Percentiles rank a stretch among this genome's conserved stretches.
phyloP scores from a whole-genome alignment of 2,329 filamentous ascomycete species.

The Graphium sp. region DNA sequence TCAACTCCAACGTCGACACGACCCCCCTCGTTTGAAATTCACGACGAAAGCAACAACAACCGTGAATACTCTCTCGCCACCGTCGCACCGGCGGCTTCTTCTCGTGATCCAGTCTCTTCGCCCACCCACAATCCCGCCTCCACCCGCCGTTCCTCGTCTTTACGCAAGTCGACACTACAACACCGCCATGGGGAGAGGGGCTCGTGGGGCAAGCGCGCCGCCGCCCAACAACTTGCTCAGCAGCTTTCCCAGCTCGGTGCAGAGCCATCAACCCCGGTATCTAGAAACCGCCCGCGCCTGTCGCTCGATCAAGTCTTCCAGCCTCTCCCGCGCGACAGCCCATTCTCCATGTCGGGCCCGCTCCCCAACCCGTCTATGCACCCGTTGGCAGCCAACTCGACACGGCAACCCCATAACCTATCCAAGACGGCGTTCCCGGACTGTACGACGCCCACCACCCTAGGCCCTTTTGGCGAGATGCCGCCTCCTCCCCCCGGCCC shows the following conservation, averaged over 20 bases:
- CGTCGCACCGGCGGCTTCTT: conserved; percentile 10
- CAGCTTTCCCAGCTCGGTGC: conserved; percentile 17
- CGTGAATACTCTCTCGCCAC: conserved; percentile 37
- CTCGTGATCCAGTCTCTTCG: conserved; percentile 23
- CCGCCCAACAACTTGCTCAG: conserved; percentile 35
- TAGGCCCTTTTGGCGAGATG: conserved; percentile 5
- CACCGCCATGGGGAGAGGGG: conserved; percentile 59
- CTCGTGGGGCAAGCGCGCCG: conserved; percentile 43
- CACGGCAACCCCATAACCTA: conserved; percentile 25
- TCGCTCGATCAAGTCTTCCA: conserved; percentile 67
- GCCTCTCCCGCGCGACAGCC: conserved; percentile 39
- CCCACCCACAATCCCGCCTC: conserved; percentile 33
- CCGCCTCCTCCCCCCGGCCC: conserved; percentile 1
- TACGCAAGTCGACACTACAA: conserved; percentile 76
- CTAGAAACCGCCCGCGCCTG: conserved; percentile 51
- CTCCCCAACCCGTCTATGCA: conserved; percentile 36
- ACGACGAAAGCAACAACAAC: conserved; percentile 15
- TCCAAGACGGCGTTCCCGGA: conserved; percentile 19
- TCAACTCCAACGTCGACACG: conserved; percentile 4
- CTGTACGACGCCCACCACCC: conserved; percentile 1
- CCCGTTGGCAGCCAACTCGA: conserved; percentile 11
- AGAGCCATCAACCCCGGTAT: conserved; percentile 36
- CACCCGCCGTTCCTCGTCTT: conserved; percentile 55
- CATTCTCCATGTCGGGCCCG: conserved; percentile 39
- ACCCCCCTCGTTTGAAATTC: conserved; percentile 12